Evolutionary conservation across 1,139 yeast species (phyloP).

Genomic region (Tardiomyces digboiensis): DNA sequence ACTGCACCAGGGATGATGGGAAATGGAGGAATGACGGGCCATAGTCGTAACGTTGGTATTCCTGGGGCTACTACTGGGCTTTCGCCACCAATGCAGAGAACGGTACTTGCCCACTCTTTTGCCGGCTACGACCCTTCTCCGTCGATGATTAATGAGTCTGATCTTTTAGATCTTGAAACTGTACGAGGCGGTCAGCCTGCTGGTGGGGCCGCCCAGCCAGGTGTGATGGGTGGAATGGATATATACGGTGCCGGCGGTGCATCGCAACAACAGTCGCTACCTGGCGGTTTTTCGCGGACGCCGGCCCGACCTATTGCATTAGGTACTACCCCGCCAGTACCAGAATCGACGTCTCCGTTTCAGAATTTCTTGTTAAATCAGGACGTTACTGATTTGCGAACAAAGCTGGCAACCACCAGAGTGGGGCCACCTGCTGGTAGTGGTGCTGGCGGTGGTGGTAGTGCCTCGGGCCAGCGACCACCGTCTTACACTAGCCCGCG

Average conservation of each 20-base stretch:
- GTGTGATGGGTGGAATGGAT: not conserved
- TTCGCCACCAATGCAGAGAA: not conserved
- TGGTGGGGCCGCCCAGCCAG: not conserved
- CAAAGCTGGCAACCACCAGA: not conserved
- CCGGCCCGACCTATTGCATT: not conserved
- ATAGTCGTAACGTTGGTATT: too few species aligned
- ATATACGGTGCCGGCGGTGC: not conserved
- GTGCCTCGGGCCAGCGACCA: not conserved
- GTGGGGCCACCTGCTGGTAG: too few species aligned
- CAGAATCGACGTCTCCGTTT: constrained; percentile 23
- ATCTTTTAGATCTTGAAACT: constrained; percentile 20
- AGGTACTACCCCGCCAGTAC: constrained; percentile 21
- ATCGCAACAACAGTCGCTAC: not conserved
- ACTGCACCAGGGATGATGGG: not conserved
- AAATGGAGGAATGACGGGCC: not conserved
- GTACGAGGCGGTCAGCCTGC: not conserved
- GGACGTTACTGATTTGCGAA: not conserved
- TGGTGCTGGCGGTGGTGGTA: not conserved
- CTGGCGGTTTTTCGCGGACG: not conserved
- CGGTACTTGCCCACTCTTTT: constrained; percentile 10
- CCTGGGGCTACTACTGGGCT: not conserved
- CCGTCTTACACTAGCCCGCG: not conserved
- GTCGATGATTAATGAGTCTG: constrained; percentile 23
- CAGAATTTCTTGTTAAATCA: constrained; percentile 17
- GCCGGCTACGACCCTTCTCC: constrained; percentile 15